Evolutionary conservation across 257 asterid species (phyloP), one percentile per base, ranked within the genome.

Genomic region (Plectranthus barbatus): DNA sequence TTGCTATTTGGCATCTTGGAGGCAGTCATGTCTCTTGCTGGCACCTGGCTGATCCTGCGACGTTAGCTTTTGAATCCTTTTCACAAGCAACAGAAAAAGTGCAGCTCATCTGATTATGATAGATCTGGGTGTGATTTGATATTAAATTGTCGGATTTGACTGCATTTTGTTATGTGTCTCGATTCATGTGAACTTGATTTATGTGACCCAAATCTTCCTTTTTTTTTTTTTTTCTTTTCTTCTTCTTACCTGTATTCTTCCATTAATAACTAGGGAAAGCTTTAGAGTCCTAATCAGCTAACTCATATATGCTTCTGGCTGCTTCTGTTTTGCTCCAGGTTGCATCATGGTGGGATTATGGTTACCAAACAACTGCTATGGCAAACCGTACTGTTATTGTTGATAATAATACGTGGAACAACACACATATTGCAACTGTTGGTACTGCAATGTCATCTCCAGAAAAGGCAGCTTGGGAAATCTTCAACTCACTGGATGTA

Each of bases 291-390:
- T 12, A 40, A 55, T 41, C 26, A 2, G 57, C 39, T 19, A 26
- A 34, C 29, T 71, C 72, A 57, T 46, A 39, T 52, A 46, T 19
- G 31, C 37, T 64, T 71, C 17, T 58, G 64, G 50, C 49, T 68
- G 69, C 67, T 55, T 74, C 54, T 21, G 62, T 72, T 73, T 56
- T 17, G 31, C 58, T 78, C 65, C 79, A 93, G 97, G 97, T 93
- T 80, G 99, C 99, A 23, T 90, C 99, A 58, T 93, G 99, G 99
- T 93, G 99, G 99, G 99, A 93, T 56, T 93, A 93, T 72, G 99
- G 99, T 67, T 93, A 93, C 77, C 99, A 93, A 81, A 93, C 99
- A 67, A 93, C 99, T 78, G 99, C 99, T 24, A 93, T 93, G 99
- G 99, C 99, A 44, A 93, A 93, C 79, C 96, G 99, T 53, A 93